These are phyloP conservation scores for Colletotrichum theobromicola DNA, from an alignment of 2,329 filamentous ascomycete species.

Conservation along the genomic window DNA sequence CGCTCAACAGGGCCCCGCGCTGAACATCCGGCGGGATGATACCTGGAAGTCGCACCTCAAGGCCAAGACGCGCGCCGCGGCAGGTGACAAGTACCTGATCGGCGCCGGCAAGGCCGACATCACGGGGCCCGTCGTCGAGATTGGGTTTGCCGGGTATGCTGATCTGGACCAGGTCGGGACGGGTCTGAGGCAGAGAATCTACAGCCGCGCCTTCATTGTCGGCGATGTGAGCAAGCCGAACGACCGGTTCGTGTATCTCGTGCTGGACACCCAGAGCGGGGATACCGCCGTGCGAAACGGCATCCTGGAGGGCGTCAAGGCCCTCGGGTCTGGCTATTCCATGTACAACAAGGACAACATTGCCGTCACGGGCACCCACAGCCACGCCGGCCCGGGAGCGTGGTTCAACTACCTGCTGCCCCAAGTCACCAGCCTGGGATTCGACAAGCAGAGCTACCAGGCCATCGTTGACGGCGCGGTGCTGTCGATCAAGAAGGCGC, in stretches of 20 bases:
- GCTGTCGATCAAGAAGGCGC: conserved; percentile 81
- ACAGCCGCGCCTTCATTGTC: conserved; percentile 89
- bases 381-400: conserved; percentile 87
- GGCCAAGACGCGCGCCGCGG: conserved; percentile 23
- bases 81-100: conserved; percentile 52
- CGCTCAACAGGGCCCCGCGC: background rate
- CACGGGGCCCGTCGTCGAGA: conserved; percentile 81
- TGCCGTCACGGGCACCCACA: conserved; percentile 91
- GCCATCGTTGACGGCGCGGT: conserved; percentile 89
- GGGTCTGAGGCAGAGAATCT: conserved; percentile 85
- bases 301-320: conserved; percentile 76
- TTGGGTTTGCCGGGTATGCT: conserved; percentile 93
- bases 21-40: conserved; percentile 9
- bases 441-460: conserved; percentile 83
- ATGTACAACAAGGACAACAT: conserved; percentile 82
- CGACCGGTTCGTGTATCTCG: conserved; percentile 84
- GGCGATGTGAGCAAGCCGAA: conserved; percentile 68
- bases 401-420: conserved; percentile 96
- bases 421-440: conserved; percentile 87
- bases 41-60: background rate
- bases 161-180: conserved; percentile 82
- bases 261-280: conserved; percentile 85
- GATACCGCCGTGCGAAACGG: conserved; percentile 89
- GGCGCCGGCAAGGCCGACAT: conserved; percentile 65
- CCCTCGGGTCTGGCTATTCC: conserved; percentile 73